These are phyloP conservation scores for Botrytis tulipae DNA, from an alignment of 2,329 filamentous ascomycete species.

Conservation along the genomic window DNA sequence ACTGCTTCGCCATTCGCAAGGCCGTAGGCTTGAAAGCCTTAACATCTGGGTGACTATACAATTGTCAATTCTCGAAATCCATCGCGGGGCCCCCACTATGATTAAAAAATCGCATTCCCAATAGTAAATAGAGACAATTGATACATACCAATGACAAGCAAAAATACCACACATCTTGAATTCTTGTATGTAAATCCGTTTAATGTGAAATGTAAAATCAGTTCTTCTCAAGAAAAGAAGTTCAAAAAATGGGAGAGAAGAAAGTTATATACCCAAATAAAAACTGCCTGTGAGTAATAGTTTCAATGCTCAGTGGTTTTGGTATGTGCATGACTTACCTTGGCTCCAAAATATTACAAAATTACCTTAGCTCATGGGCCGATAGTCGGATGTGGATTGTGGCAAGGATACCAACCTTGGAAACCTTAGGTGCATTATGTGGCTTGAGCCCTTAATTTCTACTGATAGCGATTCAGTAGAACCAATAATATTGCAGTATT, in stretches of 20 bases:
- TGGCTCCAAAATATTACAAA: constrained; percentile 8
- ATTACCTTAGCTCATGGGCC: constrained; percentile 13
- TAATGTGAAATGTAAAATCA: neutral
- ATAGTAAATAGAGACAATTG: neutral
- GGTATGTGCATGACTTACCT: constrained; percentile 6
- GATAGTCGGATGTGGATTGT: constrained; percentile 7
- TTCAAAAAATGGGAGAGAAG: neutral
- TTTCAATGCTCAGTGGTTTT: neutral
- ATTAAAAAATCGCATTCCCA: neutral
- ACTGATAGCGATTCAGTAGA: neutral
- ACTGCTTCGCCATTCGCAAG: constrained; percentile 92
- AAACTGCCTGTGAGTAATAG: constrained; percentile 12
- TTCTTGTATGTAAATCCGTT: neutral
- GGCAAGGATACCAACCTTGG: constrained; percentile 1
- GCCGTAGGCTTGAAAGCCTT: constrained; percentile 95
- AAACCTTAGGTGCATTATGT: neutral
- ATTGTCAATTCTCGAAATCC: constrained; percentile 57
- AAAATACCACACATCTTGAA: constrained; percentile 54
- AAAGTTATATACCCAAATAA: neutral
- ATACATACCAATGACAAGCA: constrained; percentile 65
- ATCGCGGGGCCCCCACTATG: constrained; percentile 24
- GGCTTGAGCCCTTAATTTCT: neutral
- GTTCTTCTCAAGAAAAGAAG: neutral
- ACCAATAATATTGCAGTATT: neutral
- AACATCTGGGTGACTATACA: constrained; percentile 61